Evolutionary conservation across 2,329 filamentous ascomycete genomes (phyloP).

Genomic region (Arthrobotrys entomopaga): DNA sequence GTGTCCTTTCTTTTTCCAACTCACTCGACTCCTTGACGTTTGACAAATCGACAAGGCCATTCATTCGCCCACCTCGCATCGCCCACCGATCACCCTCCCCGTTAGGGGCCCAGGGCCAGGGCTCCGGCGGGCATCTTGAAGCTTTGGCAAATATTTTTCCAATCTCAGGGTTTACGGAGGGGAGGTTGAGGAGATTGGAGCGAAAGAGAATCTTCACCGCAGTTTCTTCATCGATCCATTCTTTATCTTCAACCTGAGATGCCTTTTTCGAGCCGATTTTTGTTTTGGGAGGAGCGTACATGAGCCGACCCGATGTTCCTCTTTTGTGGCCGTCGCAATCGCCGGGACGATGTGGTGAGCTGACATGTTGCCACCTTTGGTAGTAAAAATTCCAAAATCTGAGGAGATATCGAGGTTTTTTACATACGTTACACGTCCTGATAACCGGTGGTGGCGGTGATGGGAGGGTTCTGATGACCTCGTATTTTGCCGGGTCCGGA

Average conservation of each 20-base stretch:
- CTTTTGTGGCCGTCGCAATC: slow-evolving; percentile 22
- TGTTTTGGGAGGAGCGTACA: slow-evolving; percentile 32
- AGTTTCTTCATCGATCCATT: slow-evolving; percentile 50
- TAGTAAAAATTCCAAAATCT: slow-evolving; percentile 52
- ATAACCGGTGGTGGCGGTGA: slow-evolving; percentile 43
- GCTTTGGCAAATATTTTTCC: slow-evolving; percentile 16
- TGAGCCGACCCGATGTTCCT: slow-evolving; percentile 33
- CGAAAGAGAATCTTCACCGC: slow-evolving; percentile 40
- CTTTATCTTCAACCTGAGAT: slow-evolving; percentile 24
- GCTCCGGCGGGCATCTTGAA: neutral
- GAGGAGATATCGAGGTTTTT: slow-evolving; percentile 42
- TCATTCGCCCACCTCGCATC: slow-evolving; percentile 31
- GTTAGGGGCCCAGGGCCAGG: slow-evolving; percentile 2
- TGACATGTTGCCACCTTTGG: slow-evolving; percentile 46
- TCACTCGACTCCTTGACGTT: neutral
- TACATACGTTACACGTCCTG: slow-evolving; percentile 31
- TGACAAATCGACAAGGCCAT: slow-evolving; percentile 34
- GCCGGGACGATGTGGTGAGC: slow-evolving; percentile 31
- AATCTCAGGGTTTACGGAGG: slow-evolving; percentile 6
- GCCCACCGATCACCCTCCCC: slow-evolving; percentile 19
- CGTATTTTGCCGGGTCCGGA: slow-evolving; percentile 29
- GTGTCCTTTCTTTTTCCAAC: slow-evolving; percentile 10
- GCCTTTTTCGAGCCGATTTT: slow-evolving; percentile 11
- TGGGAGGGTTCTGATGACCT: slow-evolving; percentile 15
- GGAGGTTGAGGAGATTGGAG: slow-evolving; percentile 32